phyloP scores from a whole-genome alignment of 2,329 filamentous ascomycete genomes.

The Calycina herbarum region DNA sequence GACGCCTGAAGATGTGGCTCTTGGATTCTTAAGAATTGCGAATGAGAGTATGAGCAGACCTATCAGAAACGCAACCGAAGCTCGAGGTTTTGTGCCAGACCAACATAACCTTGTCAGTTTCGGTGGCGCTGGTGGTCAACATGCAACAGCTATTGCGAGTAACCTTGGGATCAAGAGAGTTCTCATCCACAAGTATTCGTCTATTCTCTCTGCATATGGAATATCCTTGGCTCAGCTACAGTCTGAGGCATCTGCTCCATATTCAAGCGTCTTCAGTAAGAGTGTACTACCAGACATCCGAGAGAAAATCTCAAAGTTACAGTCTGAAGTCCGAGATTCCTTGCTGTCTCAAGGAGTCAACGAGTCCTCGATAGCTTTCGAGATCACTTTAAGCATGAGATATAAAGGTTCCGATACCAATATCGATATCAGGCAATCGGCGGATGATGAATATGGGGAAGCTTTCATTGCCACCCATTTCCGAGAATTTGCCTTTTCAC shows the following conservation, averaged over 20 bases:
- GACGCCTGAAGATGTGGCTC: constrained; percentile 56
- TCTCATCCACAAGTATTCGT: constrained; percentile 81
- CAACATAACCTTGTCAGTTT: constrained; percentile 86
- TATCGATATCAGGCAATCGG: constrained; percentile 68
- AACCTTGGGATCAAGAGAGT: constrained; percentile 82
- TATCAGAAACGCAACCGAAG: constrained; percentile 85
- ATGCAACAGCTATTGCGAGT: constrained; percentile 79
- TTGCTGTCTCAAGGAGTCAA: constrained; percentile 1
- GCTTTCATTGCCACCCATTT: constrained; percentile 83
- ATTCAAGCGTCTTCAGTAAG: constrained; percentile 1
- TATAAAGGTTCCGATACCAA: constrained; percentile 87
- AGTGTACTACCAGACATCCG: neutral
- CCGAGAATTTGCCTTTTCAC: constrained; percentile 85
- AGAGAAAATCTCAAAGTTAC: neutral
- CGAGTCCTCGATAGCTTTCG: neutral
- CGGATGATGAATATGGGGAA: constrained; percentile 64
- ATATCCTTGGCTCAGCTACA: constrained; percentile 69
- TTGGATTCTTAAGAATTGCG: constrained; percentile 73
- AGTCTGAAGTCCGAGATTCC: neutral
- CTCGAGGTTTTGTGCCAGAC: constrained; percentile 83
- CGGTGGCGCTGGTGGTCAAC: constrained; percentile 89
- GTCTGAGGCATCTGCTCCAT: neutral
- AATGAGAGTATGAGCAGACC: constrained; percentile 90
- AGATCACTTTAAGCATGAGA: constrained; percentile 71
- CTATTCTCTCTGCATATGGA: constrained; percentile 83